phyloP scores from a whole-genome alignment of 2,329 filamentous ascomycete genomes.

The Penicillium occitanis region DNA sequence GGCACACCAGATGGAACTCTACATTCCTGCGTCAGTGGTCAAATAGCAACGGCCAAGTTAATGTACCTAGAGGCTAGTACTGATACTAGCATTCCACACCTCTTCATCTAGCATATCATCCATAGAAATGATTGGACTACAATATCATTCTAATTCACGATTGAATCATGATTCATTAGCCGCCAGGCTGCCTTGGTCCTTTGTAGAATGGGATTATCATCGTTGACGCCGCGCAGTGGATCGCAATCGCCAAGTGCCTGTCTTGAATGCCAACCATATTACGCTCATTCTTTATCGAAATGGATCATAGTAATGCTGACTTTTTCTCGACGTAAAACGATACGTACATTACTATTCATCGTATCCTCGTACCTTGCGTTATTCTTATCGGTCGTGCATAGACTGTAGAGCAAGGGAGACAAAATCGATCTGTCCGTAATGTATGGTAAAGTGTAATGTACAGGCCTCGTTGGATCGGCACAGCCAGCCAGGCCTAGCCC shows the following conservation, averaged over 20 bases:
- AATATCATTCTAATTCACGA: neutral
- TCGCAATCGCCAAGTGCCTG: neutral
- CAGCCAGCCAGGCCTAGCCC: slow-evolving; percentile 12
- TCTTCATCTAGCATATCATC: neutral
- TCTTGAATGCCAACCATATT: neutral
- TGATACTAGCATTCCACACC: neutral
- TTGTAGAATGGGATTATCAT: neutral
- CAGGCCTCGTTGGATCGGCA: neutral
- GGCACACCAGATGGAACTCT: neutral
- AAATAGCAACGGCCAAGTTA: neutral
- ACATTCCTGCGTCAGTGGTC: slow-evolving; percentile 9
- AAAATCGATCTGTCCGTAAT: neutral
- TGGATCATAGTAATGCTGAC: neutral
- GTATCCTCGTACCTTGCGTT: slow-evolving; percentile 5
- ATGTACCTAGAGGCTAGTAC: neutral
- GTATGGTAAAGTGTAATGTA: neutral
- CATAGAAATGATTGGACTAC: neutral
- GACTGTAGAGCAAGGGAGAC: neutral
- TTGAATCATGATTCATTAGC: slow-evolving; percentile 5
- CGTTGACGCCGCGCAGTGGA: slow-evolving; percentile 1
- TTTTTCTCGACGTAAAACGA: neutral
- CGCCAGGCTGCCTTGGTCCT: neutral
- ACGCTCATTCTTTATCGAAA: neutral
- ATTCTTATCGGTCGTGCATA: neutral
- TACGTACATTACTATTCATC: neutral